These are phyloP conservation scores for Martiniozyma asiatica DNA, from an alignment of 1,139 yeast genomes.

Conservation along the genomic window DNA sequence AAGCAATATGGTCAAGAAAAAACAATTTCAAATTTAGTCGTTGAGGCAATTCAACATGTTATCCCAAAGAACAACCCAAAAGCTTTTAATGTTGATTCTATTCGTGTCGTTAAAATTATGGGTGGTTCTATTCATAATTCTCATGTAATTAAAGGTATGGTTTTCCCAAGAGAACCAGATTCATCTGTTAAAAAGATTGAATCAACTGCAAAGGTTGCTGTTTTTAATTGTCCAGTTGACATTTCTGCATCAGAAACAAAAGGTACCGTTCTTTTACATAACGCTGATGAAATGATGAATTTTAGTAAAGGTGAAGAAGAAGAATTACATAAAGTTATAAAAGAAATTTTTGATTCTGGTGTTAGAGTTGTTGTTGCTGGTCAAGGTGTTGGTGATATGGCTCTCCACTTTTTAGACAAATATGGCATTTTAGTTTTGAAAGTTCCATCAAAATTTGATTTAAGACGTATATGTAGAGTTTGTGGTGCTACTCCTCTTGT, in stretches of 20 bases:
- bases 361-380: conserved; percentile 87
- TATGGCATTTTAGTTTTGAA: conserved; percentile 74
- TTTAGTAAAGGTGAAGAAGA: conserved; percentile 94
- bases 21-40: conserved; percentile 62
- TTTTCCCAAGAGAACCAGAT: conserved; percentile 94
- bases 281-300: conserved; percentile 93
- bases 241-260: conserved; percentile 92
- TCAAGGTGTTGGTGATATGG: conserved; percentile 82
- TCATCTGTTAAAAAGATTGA: conserved; percentile 62
- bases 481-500: conserved; percentile 97
- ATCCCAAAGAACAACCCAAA: conserved; percentile 46
- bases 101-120: conserved; percentile 93
- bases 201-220: conserved; percentile 71
- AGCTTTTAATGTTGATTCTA: conserved; percentile 75
- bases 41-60: conserved; percentile 73
- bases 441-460: conserved; percentile 87
- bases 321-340: conserved; percentile 78
- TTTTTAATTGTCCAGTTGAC: conserved; percentile 88
- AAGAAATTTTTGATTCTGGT: conserved; percentile 76
- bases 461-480: conserved; percentile 87
- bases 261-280: conserved; percentile 90
- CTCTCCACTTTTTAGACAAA: conserved; percentile 85
- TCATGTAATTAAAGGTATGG: conserved; percentile 91
- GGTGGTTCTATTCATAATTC: conserved; percentile 72
- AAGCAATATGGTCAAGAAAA: conserved; percentile 90